These are phyloP conservation scores for Umbellularia californica DNA, from an alignment of 164 flowering plant genomes.

Conservation along the genomic window DNA sequence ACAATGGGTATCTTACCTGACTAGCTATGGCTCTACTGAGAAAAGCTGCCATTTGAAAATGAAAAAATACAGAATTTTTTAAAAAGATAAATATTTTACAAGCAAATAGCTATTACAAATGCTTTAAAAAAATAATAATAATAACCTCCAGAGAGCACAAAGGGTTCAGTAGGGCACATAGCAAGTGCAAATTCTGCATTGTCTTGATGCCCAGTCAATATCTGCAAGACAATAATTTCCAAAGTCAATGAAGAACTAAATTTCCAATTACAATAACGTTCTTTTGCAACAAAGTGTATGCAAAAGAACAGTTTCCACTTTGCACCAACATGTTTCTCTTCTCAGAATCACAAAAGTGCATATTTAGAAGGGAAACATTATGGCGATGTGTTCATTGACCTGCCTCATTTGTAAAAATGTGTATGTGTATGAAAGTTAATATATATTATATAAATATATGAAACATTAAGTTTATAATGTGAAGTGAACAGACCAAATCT, in stretches of 20 bases:
- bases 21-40: too few species aligned
- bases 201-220: conserved; percentile 89
- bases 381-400: background rate
- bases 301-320: background rate
- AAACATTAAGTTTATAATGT: background rate
- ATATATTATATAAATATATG: background rate
- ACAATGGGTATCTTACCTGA: too few species aligned
- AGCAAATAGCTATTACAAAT: background rate
- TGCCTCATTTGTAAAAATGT: background rate
- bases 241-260: background rate
- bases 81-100: too few species aligned
- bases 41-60: too few species aligned
- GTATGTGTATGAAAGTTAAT: too few species aligned
- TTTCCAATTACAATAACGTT: background rate
- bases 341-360: background rate
- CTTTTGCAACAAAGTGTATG: background rate
- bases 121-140: background rate
- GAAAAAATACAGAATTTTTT: too few species aligned
- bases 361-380: background rate
- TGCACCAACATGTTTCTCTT: background rate
- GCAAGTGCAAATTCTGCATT: conserved; percentile 99
- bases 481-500: conserved; percentile 44
- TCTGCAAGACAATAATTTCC: conserved; percentile 40
- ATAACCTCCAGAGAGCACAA: conserved; percentile 96
- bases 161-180: conserved; percentile 89